Evolutionary conservation across 176 grass and related monocot genomes (phyloP), one percentile per base, ranked within the genome.

Genomic region (Elaeis guineensis): DNA sequence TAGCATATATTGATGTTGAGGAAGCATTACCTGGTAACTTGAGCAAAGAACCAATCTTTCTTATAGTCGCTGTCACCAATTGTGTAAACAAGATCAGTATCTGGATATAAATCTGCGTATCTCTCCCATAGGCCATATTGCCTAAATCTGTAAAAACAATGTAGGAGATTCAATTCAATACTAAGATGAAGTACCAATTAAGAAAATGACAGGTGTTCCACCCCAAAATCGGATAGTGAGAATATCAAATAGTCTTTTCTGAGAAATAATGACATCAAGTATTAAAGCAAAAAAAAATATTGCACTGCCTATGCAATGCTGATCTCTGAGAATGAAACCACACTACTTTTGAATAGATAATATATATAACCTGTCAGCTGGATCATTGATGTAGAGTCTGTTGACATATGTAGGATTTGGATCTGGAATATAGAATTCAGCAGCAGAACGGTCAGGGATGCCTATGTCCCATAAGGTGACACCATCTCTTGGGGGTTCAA

Each of bases 91-190:
- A 65, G 72, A 59, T 96, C 86, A 17, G 17, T 25, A 0, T 24
- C 9, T 0, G 83, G 83, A 73, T 90, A 96, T 14, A 96, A 51
- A 0, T 90, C 80, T 11, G 72, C 54, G 58, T 88, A 96, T 63
- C 86, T 73, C 22, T 85, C 92, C 92, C 92, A 96, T 17, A 90
- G 21, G 3, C 92, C 92, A 63, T 96, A 96, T 54, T 96, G 92
- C 48, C 83, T 65, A 51, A 82, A 95, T 55, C 81, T 88, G 49
- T 62, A 12, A 39, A 39, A 39, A 11, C 32, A 39, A 39, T 9
- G 35, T 12, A 39, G 9, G 1, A 54, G 19, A 19, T 29, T 32
- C 17, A 63, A 2, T 4, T 22, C 1, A 19, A 19, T 25, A 18
- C 20, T 39, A 53, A 29, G 16, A 52, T 20, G 8, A 52, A 16